Evolutionary conservation across 345 rosid species (phyloP).

Genomic region (Citrus australasica): DNA sequence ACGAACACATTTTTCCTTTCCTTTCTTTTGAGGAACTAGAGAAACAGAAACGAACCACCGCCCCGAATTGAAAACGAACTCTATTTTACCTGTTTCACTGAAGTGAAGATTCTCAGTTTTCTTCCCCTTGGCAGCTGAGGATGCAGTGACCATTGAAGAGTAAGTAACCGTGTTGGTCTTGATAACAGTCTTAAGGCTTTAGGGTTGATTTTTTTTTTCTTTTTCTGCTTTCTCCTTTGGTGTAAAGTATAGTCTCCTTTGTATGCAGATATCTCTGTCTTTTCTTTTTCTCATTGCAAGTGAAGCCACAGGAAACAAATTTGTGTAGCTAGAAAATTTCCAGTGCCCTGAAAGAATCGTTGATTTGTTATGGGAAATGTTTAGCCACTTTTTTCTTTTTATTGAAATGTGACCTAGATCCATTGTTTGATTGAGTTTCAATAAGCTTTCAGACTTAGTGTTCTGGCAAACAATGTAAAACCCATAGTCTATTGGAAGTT

Average conservation of each 20-base stretch:
- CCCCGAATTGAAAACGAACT: too few species aligned
- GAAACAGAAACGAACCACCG: too few species aligned
- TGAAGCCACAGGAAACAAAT: conserved; percentile 23
- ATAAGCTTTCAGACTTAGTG: neutral
- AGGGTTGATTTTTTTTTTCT: conserved; percentile 10
- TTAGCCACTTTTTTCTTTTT: conserved; percentile 3
- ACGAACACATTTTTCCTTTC: too few species aligned
- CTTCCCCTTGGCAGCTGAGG: conserved; percentile 32
- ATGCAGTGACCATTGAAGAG: conserved; percentile 25
- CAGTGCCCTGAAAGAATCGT: conserved; percentile 13
- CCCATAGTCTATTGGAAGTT: too few species aligned
- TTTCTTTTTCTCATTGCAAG: conserved; percentile 4
- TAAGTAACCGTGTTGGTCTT: conserved; percentile 9
- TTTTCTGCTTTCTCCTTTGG: neutral
- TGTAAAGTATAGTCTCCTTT: conserved; percentile 28
- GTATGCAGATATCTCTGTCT: conserved; percentile 17
- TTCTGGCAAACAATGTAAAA: neutral
- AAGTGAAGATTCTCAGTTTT: conserved; percentile 9
- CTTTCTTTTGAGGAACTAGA: too few species aligned
- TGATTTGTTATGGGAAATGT: neutral
- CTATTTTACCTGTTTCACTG: neutral
- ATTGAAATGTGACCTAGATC: conserved; percentile 16
- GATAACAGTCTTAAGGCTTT: conserved; percentile 14
- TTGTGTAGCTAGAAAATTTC: conserved; percentile 26
- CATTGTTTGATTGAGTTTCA: conserved; percentile 6